Evolutionary conservation across 108 stramenopile genomes (phyloP).

Genomic region (Discostella pseudostelligera): DNA sequence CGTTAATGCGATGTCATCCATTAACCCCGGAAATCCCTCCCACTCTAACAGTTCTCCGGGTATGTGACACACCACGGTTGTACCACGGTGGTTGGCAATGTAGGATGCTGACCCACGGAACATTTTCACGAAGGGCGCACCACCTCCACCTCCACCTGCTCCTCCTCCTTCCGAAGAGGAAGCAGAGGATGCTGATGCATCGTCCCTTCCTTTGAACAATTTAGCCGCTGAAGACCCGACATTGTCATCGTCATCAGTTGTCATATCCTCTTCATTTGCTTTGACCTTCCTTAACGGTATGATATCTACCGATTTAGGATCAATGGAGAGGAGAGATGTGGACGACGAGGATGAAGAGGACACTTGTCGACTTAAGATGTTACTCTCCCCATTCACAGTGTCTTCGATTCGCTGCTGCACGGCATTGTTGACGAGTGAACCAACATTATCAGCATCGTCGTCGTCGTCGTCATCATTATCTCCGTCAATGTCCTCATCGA

Average conservation of each 20-base stretch:
- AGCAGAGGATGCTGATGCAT: background rate
- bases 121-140: slow-evolving; percentile 76
- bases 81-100: slow-evolving; percentile 91
- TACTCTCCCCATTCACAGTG: too few relatives aligned
- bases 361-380: background rate
- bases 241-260: slow-evolving; percentile 4
- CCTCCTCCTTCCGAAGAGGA: slow-evolving; percentile 8
- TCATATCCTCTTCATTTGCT: slow-evolving; percentile 8
- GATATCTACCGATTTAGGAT: slow-evolving; percentile 43
- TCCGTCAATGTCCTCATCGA: slow-evolving; percentile 14
- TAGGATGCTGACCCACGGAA: slow-evolving; percentile 94
- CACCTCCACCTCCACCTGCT: background rate
- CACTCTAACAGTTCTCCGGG: slow-evolving; percentile 73
- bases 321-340: slow-evolving; percentile 33
- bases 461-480: slow-evolving; percentile 5
- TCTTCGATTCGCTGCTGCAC: background rate
- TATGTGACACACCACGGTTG: slow-evolving; percentile 90
- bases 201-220: background rate
- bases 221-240: too few relatives aligned
- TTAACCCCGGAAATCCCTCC: slow-evolving; percentile 74
- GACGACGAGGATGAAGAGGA: slow-evolving; percentile 11
- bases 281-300: slow-evolving; percentile 31
- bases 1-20: slow-evolving; percentile 91
- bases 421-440: background rate
- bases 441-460: background rate